Percentiles rank a stretch among this genome's conserved stretches.
These are phyloP conservation scores for Lichtheimia hyalospora DNA, from an alignment of 371 early-diverging fungal genomes.

Conservation along the genomic window DNA sequence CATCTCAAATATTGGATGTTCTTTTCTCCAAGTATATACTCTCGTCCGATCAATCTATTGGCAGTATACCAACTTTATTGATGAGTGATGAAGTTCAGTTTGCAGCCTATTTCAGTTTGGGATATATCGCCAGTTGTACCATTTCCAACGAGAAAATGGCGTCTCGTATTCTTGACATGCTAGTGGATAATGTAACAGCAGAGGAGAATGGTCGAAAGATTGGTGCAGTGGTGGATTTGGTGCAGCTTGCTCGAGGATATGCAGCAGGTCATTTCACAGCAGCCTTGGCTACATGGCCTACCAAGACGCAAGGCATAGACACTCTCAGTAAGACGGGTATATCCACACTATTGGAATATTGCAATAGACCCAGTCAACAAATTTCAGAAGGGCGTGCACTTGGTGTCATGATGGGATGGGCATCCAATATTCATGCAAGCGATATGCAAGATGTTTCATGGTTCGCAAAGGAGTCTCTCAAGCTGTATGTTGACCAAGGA, in stretches of 20 bases:
- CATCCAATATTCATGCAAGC: conserved; percentile 23
- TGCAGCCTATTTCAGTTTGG: conserved; percentile 49
- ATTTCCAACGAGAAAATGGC: conserved; percentile 49
- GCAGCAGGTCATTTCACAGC: conserved; percentile 46
- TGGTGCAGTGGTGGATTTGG: conserved; percentile 35
- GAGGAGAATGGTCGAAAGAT: conserved; percentile 15
- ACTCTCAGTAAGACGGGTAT: conserved; percentile 16
- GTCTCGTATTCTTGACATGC: conserved; percentile 10
- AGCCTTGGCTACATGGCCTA: conserved; percentile 45
- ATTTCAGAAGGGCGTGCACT: conserved; percentile 31
- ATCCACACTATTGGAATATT: conserved; percentile 16
- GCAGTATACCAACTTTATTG: conserved; percentile 20
- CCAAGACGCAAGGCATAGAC: conserved; percentile 39
- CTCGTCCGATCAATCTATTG: conserved; percentile 6
- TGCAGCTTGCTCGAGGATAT: conserved; percentile 55
- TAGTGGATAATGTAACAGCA: conserved; percentile 16
- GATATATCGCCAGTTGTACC: conserved; percentile 45
- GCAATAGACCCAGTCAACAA: conserved; percentile 2
- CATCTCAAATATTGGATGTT: conserved; percentile 24
- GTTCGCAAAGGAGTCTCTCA: conserved; percentile 22
- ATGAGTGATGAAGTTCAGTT: conserved; percentile 64
- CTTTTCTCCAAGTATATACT: conserved; percentile 29
- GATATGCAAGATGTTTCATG: conserved; percentile 26
- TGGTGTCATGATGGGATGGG: conserved; percentile 47
- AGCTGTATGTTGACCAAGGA: conserved; percentile 11